Conservation (phyloP, 2,329 filamentous ascomycete genomes). For the Fusarium sp. region DNA sequence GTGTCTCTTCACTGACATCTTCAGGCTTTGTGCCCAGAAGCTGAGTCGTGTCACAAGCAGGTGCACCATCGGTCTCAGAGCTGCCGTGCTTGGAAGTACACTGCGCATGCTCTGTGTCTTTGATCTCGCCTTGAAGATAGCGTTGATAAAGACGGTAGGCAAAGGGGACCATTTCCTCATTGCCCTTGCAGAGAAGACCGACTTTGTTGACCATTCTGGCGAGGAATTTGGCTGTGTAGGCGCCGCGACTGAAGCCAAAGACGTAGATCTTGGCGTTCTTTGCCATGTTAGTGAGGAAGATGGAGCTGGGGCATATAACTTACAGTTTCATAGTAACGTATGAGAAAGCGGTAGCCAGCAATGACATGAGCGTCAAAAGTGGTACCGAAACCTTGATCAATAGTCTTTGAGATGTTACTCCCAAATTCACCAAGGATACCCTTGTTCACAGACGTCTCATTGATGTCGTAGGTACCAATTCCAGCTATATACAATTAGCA, state of each 20-base stretch:
- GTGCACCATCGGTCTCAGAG: not conserved
- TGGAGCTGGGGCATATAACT: not conserved
- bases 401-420: conserved; percentile 54
- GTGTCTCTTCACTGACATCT: conserved; percentile 42
- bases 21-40: conserved; percentile 41
- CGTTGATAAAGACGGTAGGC: conserved; percentile 60
- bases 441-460: conserved; percentile 58
- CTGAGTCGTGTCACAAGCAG: not conserved
- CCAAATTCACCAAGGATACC: conserved; percentile 50
- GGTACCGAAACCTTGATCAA: conserved; percentile 59
- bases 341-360: conserved; percentile 65
- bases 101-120: conserved; percentile 47
- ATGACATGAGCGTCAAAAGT: conserved; percentile 65
- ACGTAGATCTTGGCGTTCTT: conserved; percentile 65
- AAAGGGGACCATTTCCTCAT: conserved; percentile 67
- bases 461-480: conserved; percentile 63
- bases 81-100: conserved; percentile 7
- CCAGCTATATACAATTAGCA: conserved; percentile 52
- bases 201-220: conserved; percentile 64
- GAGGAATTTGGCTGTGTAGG: conserved; percentile 66
- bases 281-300: fast-evolving
- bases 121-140: conserved; percentile 55
- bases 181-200: conserved; percentile 63
- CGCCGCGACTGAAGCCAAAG: conserved; percentile 66
- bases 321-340: conserved; percentile 64